Base-by-base conservation (phyloP, 768 basidiomycete genomes). In the Leccinum ochraceum region DNA sequence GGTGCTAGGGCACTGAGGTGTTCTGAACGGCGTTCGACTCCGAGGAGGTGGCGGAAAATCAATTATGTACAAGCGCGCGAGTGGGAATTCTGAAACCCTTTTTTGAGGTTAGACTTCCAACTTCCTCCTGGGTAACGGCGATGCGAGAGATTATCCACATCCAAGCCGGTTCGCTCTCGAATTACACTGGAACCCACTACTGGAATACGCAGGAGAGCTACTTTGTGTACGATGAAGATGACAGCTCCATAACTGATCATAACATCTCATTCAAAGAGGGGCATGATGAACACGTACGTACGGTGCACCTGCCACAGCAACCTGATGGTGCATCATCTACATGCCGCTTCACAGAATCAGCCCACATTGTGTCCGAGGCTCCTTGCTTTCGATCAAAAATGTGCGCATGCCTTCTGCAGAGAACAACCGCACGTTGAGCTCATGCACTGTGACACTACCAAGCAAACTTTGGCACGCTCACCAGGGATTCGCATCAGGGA, bases 71-170 rank as follows among this genome's bases (percentile, higher is more conserved):
- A 10, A n/a, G 20, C 20, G n/a, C 16, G 14, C 1, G 14, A 26
- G 57, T 64, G 63, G 62, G 63, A 64, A 63, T 54, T 28, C 49
- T 42, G 37, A 20, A 22, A 42, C 7, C 22, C 13, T 11, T 32
- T n/a, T n/a, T 4, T 16, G 20, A 34, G 5, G 54, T 26, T 24
- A 24, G 24, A 17, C 20, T 14, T 28, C 36, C 22, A 34, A 10
- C 30, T 8, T 14, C 44, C 28, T 26, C 48, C 17, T 5, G 26
- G 4, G 28, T 13, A 9, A 48, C 54, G 44, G 48, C 57, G 34
- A 92, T 92, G 90, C 85, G 81, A 68, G 90, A 93, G 69, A 90
- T 92, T 62, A 73, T 93, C 60, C 87, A 93, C 71, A 77, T 93
- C 54, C 90, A 92, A 72, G 88, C 88, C 0, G 90, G 90, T 58